phyloP scores from a whole-genome alignment of 805 yeast genomes.

The Metschnikowia corniflorae region DNA sequence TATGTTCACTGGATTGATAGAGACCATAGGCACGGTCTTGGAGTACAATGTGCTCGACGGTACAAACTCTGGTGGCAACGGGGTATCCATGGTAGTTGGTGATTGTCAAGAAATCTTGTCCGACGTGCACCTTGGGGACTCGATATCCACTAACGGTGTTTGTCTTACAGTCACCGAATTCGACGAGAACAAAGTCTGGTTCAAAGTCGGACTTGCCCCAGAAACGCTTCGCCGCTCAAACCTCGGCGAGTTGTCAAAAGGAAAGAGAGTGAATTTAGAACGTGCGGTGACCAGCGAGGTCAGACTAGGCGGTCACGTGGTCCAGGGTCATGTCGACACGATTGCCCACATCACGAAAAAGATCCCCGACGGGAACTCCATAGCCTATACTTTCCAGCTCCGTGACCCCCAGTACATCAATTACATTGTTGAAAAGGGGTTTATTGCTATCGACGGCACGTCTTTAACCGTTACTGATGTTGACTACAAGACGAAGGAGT shows the following conservation, averaged over 20 bases:
- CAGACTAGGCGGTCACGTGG: conserved; percentile 95
- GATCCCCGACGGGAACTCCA: conserved; percentile 67
- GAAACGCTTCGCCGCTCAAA: conserved; percentile 85
- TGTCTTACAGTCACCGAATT: conserved; percentile 93
- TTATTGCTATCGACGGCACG: conserved; percentile 89
- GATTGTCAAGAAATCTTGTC: conserved; percentile 59
- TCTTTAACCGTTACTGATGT: conserved; percentile 85
- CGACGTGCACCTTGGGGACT: conserved; percentile 92
- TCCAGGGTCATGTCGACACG: conserved; percentile 97
- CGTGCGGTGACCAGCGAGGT: conserved; percentile 84
- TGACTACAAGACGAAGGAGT: conserved; percentile 51
- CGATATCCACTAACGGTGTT: conserved; percentile 84
- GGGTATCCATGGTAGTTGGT: conserved; percentile 64
- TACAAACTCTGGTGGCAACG: conserved; percentile 61
- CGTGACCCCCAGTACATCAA: conserved; percentile 58
- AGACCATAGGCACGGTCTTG: conserved; percentile 65
- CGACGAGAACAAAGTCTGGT: conserved; percentile 41
- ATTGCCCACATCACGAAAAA: conserved; percentile 60
- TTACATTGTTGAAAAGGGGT: conserved; percentile 93
- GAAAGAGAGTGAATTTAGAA: conserved; percentile 77
- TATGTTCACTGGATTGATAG: conserved; percentile 96
- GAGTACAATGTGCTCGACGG: conserved; percentile 47
- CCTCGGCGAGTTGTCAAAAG: conserved; percentile 56
- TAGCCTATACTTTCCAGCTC: conserved; percentile 69
- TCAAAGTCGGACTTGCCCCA: conserved; percentile 90